Evolutionary conservation across 768 basidiomycete genomes (phyloP), one percentile per base, ranked within the genome.

Genomic region (Phanerochaete sordida): DNA sequence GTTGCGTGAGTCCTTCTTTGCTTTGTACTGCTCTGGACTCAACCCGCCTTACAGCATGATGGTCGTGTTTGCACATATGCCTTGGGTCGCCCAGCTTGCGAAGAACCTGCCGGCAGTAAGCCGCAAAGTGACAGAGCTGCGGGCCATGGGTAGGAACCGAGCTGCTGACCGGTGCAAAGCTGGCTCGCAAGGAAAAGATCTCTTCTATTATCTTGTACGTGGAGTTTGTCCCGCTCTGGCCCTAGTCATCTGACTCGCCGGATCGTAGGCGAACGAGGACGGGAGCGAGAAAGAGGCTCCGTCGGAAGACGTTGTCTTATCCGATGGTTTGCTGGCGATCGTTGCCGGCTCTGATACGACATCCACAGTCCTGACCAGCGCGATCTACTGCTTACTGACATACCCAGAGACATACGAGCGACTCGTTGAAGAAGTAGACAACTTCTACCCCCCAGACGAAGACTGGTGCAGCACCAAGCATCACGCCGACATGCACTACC

Each of bases 121-220:
- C 45, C 6, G 24, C 15, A 8, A 27, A 57, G 1, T 35, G 45
- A 35, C 19, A 47, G 27, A 4, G 27, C 37, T 28, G 37, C 44
- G 45, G 37, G 33, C 24, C 8, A 46, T 19, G 44, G 55, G 65
- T 7, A 11, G 60, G 2, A 19, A 43, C 23, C 52, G 21, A 15
- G 53, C 55, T 46, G 30, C n/a, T 12, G 31, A 28, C 47, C 58
- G 68, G 12, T 37, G 62, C 21, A 21, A 56, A 28, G 43, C 71
- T 54, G 77, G 77, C 3, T 77, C 80, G 2, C 61, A 69, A 1
- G 66, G 69, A 30, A 75, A 74, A 60, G 77, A 79, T 56, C 59
- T 80, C 0, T 81, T 78, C 60, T 76, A 80, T 58, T 70, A 81
- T 60, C 65, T 80, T 55, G 79, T 77, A 27, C 33, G 65, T 62